These are phyloP conservation scores for Lentinula aciculospora DNA, from an alignment of 768 basidiomycete species.

Conservation along the genomic window DNA sequence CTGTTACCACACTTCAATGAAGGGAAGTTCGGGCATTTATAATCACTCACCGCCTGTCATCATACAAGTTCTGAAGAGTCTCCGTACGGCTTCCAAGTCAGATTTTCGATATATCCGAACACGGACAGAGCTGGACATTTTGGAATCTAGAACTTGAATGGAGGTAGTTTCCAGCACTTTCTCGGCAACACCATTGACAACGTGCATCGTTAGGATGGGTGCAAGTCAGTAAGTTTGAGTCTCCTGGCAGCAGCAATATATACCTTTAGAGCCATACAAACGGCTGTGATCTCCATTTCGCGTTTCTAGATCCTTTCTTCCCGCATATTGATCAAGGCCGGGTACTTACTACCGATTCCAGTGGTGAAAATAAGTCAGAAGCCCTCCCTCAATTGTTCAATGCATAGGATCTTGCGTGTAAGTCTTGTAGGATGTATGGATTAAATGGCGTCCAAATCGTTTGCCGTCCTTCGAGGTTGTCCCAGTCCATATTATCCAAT, in stretches of 20 bases:
- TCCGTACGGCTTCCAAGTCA: conserved; percentile 13
- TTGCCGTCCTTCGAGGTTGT: too few relatives aligned
- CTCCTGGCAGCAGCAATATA: too few relatives aligned
- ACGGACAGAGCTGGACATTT: background rate
- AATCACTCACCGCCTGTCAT: conserved; percentile 5
- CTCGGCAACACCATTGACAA: background rate
- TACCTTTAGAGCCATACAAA: background rate
- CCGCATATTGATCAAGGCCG: background rate
- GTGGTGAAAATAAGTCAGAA: too few relatives aligned
- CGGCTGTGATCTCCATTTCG: too few relatives aligned
- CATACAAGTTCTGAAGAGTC: conserved; percentile 11
- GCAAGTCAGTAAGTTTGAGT: too few relatives aligned
- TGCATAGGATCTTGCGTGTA: too few relatives aligned
- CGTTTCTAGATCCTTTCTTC: background rate
- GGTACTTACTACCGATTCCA: too few relatives aligned
- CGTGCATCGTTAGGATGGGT: background rate
- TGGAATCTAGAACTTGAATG: background rate
- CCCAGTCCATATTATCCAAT: too few relatives aligned
- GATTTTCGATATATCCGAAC: conserved; percentile 11
- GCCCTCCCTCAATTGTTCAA: too few relatives aligned
- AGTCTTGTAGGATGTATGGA: too few relatives aligned
- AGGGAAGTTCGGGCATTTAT: background rate
- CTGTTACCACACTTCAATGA: background rate
- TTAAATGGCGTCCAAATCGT: too few relatives aligned
- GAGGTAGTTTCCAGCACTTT: too few relatives aligned